These are phyloP conservation scores for Apiotrichum brassicae DNA, from an alignment of 1,284 basidiomycete species.

Conservation along the genomic window DNA sequence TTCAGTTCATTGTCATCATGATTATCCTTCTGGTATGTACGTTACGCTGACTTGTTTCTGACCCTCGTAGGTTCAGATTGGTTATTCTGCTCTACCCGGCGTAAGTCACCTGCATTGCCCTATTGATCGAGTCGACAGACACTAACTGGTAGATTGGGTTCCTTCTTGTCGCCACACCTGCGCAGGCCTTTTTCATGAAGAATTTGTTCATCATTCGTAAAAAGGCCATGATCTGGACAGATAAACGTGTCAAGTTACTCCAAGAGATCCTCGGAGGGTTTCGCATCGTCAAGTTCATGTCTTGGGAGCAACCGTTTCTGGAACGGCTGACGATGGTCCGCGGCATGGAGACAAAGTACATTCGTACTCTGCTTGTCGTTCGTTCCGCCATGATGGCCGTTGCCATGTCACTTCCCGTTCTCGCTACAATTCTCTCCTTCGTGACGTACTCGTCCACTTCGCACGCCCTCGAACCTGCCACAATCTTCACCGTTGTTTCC, in stretches of 20 bases:
- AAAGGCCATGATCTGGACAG: conserved; percentile 81
- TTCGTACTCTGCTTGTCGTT: conserved; percentile 63
- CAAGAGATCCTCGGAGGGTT: conserved; percentile 68
- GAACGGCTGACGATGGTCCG: conserved; percentile 63
- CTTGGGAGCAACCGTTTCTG: conserved; percentile 58
- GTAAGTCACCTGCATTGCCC: too few relatives aligned
- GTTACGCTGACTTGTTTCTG: too few relatives aligned
- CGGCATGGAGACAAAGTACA: conserved; percentile 66
- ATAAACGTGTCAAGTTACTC: conserved; percentile 52
- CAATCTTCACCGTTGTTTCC: conserved; percentile 72
- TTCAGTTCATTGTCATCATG: conserved; percentile 46
- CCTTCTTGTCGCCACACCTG: conserved; percentile 59
- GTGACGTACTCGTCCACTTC: conserved; percentile 69
- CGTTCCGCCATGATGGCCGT: conserved; percentile 49
- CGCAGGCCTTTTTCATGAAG: conserved; percentile 70
- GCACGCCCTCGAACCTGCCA: conserved; percentile 55
- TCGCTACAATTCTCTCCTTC: conserved; percentile 81
- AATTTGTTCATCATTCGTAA: conserved; percentile 63
- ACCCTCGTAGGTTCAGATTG: conserved; percentile 43
- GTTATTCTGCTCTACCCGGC: conserved; percentile 49
- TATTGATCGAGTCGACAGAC: too few relatives aligned
- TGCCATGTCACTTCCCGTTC: conserved; percentile 56
- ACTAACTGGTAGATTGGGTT: too few relatives aligned
- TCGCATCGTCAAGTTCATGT: conserved; percentile 74
- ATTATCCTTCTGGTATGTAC: conserved; percentile 44